Percentiles rank a stretch among this genome's conserved stretches.
Conservation (phyloP, 345 rosid species). For the Populus simonii region DNA sequence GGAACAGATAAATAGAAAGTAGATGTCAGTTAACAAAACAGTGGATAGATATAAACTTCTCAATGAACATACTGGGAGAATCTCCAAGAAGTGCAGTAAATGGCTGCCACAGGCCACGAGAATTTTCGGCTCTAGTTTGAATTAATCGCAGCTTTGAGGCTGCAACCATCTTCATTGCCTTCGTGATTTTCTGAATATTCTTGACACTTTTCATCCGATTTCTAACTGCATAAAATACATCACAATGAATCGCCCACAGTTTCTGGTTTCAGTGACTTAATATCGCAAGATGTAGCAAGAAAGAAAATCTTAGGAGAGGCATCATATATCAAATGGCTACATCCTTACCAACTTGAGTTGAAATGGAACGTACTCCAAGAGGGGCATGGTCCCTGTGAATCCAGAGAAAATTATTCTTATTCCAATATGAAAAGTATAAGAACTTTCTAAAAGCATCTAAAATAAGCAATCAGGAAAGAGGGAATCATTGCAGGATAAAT, state of each 20-base stretch:
- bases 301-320: not conserved
- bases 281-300: not conserved
- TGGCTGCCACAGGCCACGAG: slow-evolving; percentile 99
- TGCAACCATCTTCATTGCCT: slow-evolving; percentile 99
- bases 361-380: slow-evolving; percentile 68
- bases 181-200: slow-evolving; percentile 95
- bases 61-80: slow-evolving; percentile 46
- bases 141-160: slow-evolving; percentile 92
- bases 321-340: not conserved
- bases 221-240: slow-evolving; percentile 57
- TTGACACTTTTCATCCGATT: slow-evolving; percentile 98
- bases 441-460: not conserved
- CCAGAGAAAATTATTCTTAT: slow-evolving; percentile 14
- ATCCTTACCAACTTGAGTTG: slow-evolving; percentile 84
- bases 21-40: not conserved
- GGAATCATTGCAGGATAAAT: not conserved
- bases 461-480: not conserved
- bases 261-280: not conserved
- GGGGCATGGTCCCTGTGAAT: slow-evolving; percentile 73
- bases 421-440: not conserved
- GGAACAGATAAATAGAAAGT: not conserved
- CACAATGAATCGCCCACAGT: slow-evolving; percentile 10
- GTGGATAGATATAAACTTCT: not conserved
- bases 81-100: slow-evolving; percentile 76
- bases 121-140: slow-evolving; percentile 81